These are phyloP conservation scores for Solanum medicagineum DNA, from an alignment of 257 asterid genomes.

Conservation along the genomic window DNA sequence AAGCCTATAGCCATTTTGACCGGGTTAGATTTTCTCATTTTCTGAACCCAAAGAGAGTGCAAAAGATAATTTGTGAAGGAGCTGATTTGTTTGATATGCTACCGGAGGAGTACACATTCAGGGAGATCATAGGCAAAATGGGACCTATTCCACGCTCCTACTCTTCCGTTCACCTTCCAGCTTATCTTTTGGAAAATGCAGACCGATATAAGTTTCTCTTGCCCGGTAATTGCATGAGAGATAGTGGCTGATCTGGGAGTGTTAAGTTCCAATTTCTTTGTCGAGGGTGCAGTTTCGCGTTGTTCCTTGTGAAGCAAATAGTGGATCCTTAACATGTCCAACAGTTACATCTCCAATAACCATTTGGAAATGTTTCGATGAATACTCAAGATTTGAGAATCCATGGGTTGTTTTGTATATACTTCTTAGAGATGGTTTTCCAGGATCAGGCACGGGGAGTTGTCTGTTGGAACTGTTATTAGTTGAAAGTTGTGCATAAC, in stretches of 20 bases:
- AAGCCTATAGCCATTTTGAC: slow-evolving; percentile 71
- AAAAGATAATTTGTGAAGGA: slow-evolving; percentile 65
- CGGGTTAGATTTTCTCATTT: slow-evolving; percentile 67
- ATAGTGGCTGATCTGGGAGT: slow-evolving; percentile 31
- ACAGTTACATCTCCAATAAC: slow-evolving; percentile 22
- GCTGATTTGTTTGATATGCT: slow-evolving; percentile 76
- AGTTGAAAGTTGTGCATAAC: slow-evolving; percentile 1
- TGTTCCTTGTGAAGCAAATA: slow-evolving; percentile 14
- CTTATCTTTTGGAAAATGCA: slow-evolving; percentile 68
- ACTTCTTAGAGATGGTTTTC: slow-evolving; percentile 16
- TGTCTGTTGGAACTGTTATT: neutral
- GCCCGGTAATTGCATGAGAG: slow-evolving; percentile 76
- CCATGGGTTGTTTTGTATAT: slow-evolving; percentile 11
- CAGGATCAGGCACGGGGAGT: slow-evolving; percentile 3
- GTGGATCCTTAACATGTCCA: slow-evolving; percentile 15
- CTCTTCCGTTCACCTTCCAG: slow-evolving; percentile 77
- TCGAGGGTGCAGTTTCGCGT: slow-evolving; percentile 17
- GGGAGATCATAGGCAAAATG: slow-evolving; percentile 74
- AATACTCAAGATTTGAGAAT: neutral
- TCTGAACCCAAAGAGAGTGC: slow-evolving; percentile 60
- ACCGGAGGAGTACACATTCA: slow-evolving; percentile 77
- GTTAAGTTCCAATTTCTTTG: slow-evolving; percentile 6
- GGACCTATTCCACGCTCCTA: slow-evolving; percentile 72
- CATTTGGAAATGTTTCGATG: slow-evolving; percentile 30
- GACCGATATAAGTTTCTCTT: slow-evolving; percentile 47